Conservation (phyloP, 2,329 filamentous ascomycete species). For the Colletotrichum chrysophilum region DNA sequence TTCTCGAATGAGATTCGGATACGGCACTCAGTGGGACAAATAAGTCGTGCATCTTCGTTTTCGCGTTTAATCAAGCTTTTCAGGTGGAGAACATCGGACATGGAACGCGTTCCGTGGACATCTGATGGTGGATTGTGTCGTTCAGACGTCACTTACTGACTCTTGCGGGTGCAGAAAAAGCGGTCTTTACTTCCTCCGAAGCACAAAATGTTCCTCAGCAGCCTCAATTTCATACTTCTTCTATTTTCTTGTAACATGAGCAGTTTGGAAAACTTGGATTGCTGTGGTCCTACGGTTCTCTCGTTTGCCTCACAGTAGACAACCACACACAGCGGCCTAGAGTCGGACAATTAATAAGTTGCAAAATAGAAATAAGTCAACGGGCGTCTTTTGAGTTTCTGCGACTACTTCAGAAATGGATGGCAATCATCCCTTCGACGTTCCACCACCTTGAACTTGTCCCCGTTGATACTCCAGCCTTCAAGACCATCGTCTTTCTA, state of each 20-base stretch:
- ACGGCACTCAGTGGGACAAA: background rate
- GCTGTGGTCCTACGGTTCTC: background rate
- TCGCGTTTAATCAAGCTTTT: background rate
- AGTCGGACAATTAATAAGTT: background rate
- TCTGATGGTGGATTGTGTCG: background rate
- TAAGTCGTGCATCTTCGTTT: background rate
- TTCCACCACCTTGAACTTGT: background rate
- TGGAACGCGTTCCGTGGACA: background rate
- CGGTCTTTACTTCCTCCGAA: background rate
- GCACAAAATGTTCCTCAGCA: background rate
- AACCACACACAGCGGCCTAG: background rate
- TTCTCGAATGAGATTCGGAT: background rate
- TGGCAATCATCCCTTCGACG: background rate
- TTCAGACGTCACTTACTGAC: background rate
- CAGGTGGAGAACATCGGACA: background rate
- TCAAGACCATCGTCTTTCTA: background rate
- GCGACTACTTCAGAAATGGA: background rate
- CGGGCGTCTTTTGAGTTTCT: background rate
- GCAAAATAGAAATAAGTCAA: background rate
- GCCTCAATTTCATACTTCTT: background rate
- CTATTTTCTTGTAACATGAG: background rate
- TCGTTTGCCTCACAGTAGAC: background rate
- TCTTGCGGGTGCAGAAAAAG: background rate
- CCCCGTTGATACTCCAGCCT: background rate
- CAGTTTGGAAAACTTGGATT: rapidly evolving